These are phyloP conservation scores for Bothriochloa decipiens DNA, from an alignment of 176 grass and related monocot species.

Conservation along the genomic window DNA sequence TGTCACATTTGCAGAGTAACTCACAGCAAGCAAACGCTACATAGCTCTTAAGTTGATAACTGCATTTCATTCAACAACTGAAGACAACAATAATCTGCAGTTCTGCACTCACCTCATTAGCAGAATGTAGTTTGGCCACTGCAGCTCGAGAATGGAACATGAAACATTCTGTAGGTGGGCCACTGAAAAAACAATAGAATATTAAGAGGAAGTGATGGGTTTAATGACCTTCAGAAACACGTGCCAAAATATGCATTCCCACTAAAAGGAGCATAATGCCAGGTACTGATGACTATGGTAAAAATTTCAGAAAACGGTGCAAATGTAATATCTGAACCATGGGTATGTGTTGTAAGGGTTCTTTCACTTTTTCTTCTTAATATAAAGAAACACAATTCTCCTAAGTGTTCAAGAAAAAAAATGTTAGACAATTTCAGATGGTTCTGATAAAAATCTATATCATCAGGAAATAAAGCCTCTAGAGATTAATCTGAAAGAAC, in stretches of 20 bases:
- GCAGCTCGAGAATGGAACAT: slow-evolving; percentile 88
- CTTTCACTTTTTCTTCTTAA: background rate
- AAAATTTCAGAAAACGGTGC: background rate
- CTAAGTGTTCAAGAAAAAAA: background rate
- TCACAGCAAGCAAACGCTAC: background rate
- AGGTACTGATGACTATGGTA: background rate
- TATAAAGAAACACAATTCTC: background rate
- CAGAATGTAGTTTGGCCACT: slow-evolving; percentile 48
- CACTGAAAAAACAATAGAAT: slow-evolving; percentile 62
- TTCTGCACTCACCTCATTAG: slow-evolving; percentile 59
- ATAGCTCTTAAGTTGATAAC: background rate
- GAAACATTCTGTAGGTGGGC: slow-evolving; percentile 88
- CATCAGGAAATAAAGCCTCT: background rate
- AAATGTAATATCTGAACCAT: background rate
- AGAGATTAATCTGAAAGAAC: background rate
- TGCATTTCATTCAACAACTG: background rate
- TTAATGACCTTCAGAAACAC: slow-evolving; percentile 1
- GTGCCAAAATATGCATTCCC: background rate
- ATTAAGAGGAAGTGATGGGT: background rate
- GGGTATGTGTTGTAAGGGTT: background rate
- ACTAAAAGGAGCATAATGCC: background rate
- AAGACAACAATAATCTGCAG: slow-evolving; percentile 17
- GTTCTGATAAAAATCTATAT: slow-evolving; percentile 10
- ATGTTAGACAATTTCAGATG: background rate
- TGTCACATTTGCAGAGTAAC: background rate